Evolutionary conservation across 768 basidiomycete genomes (phyloP), one percentile per base, ranked within the genome.

Genomic region (Naganishia randhawae): DNA sequence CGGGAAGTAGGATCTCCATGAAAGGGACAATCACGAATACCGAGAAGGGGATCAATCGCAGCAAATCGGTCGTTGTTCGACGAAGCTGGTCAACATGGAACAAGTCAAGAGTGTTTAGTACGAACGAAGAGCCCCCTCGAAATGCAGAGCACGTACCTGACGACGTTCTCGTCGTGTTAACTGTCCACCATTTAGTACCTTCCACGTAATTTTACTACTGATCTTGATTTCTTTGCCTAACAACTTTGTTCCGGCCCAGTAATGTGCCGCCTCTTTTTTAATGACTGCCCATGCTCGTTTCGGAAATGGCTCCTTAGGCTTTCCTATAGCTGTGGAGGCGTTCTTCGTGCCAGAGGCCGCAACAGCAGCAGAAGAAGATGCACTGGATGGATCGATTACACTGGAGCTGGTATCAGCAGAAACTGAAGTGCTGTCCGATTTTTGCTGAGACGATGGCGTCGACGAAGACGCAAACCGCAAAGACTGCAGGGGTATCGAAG

Each of bases 11-110:
- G 19, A 99, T 79, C 78, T 98, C 96, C 95, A 98, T 98, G 84
- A 98, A 98, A 0, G 96, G 96, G 2, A 99, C 91, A 74, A 96
- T 84, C 71, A 98, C 77, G 82, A 99, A 97, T 57, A 92, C 92
- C 8, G 90, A 86, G 81, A 99, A 99, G 0, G 96, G 96, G 27
- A 98, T 87, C 16, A 99, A 87, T 33, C 96, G 87, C 63, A 99
- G 81, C 33, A 98, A 77, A 80, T 99, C 96, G 80, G 88, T 88
- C 0, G 94, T 98, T 1, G 96, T 99, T 51, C 95, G 87, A 80
- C 85, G 89, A 74, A 98, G 82, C 93, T 98, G 74, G 3, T n/a
- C 27, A 31, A 48, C 22, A 17, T 41, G 45, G 41, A 39, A 4
- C 63, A 41, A 33, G 54, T 9, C 4, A 29, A 35, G 25, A 66